These are phyloP conservation scores for Penicillium sumatraense DNA, from an alignment of 2,329 filamentous ascomycete species.

Conservation along the genomic window DNA sequence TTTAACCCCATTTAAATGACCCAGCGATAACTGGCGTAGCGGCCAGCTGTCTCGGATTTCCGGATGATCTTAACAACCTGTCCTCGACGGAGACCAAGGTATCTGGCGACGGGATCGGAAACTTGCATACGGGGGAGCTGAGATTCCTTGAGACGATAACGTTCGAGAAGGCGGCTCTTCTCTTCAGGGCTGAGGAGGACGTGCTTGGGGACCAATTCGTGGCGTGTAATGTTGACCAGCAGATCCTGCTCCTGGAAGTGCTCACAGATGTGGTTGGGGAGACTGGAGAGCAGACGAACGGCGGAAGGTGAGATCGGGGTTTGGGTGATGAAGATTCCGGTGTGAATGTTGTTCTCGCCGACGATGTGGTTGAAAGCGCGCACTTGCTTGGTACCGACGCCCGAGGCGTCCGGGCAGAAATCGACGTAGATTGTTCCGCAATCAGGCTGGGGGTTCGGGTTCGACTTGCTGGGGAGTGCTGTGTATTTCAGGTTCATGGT, in stretches of 20 bases:
- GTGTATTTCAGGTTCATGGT: slow-evolving; percentile 86
- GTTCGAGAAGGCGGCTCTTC: slow-evolving; percentile 80
- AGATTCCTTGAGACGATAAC: slow-evolving; percentile 96
- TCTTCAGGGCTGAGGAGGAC: slow-evolving; percentile 88
- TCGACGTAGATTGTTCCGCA: slow-evolving; percentile 92
- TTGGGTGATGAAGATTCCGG: slow-evolving; percentile 86
- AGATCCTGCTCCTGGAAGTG: slow-evolving; percentile 95
- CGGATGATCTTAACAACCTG: slow-evolving; percentile 99
- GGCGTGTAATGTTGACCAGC: slow-evolving; percentile 96
- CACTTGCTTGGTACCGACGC: slow-evolving; percentile 88
- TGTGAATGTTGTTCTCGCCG: slow-evolving; percentile 78
- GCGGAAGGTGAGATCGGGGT: slow-evolving; percentile 83
- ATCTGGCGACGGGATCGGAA: slow-evolving; percentile 89
- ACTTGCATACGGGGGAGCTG: slow-evolving; percentile 91
- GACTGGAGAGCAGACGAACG: slow-evolving; percentile 80
- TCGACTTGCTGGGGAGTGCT: slow-evolving; percentile 68
- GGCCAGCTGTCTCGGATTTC: slow-evolving; percentile 90
- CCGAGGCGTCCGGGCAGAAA: slow-evolving; percentile 76
- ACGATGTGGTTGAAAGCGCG: slow-evolving; percentile 86
- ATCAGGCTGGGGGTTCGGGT: slow-evolving; percentile 72
- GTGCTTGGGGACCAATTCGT: slow-evolving; percentile 94
- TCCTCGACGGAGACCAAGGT: slow-evolving; percentile 85
- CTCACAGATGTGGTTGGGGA: slow-evolving; percentile 82
- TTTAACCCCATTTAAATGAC: slow-evolving; percentile 45
- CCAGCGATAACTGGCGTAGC: slow-evolving; percentile 93